Evolutionary conservation across 2,329 filamentous ascomycete genomes (phyloP), one percentile per base, ranked within the genome.

Genomic region (Colletotrichum orbiculare): DNA sequence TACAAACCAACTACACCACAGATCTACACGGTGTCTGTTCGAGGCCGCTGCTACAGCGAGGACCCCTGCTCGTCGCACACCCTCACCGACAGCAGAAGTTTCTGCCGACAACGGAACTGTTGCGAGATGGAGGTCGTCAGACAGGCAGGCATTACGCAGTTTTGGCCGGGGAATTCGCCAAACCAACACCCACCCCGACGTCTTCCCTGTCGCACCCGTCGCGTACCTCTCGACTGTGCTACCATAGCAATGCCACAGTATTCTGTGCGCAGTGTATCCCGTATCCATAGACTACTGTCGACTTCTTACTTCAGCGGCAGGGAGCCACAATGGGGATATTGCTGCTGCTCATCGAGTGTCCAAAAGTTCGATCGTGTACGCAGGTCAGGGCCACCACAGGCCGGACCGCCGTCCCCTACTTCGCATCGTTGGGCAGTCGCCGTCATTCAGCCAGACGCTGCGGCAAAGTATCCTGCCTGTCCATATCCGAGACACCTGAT

Each of bases 101-200:
- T 53, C 50, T 56, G 58, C 62, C 58, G 63, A 66, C 58, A 66
- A 63, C 59, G 63, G 63, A 66, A 37, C 15, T 45, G 25, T 34
- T 48, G 25, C 42, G 15, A 15, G 10, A 8, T 45, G 12, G 11
- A 48, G 25, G 10, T 37, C 25, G 49, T 54, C 43, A 35, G 17
- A 39, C 39, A 41, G 38, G 45, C 25, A 58, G 35, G n/a, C n/a
- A n/a, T n/a, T 54, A 35, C 38, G 50, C 39, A 41, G 38, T 41
- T 41, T 25, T 25, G 25, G 38, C 12, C 42, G 13, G 42, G 2
- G 15, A 11, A 15, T 8, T n/a, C 12, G 42, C 10, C 11, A n/a
- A 15, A n/a, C 13, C 42, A 11, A n/a, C 42, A 11, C 9, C 38
- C 38, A 9, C 9, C 38, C 12, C 41, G 38, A 42, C 38, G 33